These are phyloP conservation scores for Singerocomus inundabilis DNA, from an alignment of 1,284 basidiomycete species.

Conservation along the genomic window DNA sequence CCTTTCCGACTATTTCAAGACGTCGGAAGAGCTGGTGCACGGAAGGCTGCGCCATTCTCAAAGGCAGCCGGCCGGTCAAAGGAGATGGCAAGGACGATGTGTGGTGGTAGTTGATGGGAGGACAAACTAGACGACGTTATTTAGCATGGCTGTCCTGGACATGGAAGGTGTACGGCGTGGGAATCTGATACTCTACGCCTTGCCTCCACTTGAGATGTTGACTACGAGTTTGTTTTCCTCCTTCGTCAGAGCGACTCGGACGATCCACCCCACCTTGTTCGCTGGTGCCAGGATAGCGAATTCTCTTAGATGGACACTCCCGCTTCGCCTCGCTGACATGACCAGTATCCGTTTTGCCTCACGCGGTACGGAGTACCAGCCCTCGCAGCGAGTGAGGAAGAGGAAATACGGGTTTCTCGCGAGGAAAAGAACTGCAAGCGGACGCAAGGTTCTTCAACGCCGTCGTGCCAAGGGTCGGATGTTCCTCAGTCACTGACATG, in stretches of 20 bases:
- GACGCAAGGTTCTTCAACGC: constrained; percentile 37
- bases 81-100: background rate
- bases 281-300: constrained; percentile 15
- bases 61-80: background rate
- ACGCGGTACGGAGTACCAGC: constrained; percentile 37
- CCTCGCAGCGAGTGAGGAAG: constrained; percentile 35
- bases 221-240: constrained; percentile 22
- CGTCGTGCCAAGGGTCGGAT: constrained; percentile 40
- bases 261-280: constrained; percentile 20
- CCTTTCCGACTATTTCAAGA: constrained; percentile 86
- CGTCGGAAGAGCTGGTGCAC: constrained; percentile 64
- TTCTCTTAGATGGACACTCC: constrained; percentile 25
- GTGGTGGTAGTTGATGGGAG: constrained; percentile 2
- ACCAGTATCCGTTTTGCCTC: constrained; percentile 34
- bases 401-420: constrained; percentile 34
- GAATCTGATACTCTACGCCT: constrained; percentile 13
- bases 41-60: constrained; percentile 42
- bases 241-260: constrained; percentile 25
- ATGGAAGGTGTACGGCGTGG: constrained; percentile 15
- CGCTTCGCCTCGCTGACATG: constrained; percentile 21
- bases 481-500: constrained; percentile 40
- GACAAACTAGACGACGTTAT: background rate
- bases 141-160: background rate
- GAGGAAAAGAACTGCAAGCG: constrained; percentile 31
- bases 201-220: constrained; percentile 15